phyloP scores from a whole-genome alignment of 108 stramenopile species.

The Conticribra guillardii region DNA sequence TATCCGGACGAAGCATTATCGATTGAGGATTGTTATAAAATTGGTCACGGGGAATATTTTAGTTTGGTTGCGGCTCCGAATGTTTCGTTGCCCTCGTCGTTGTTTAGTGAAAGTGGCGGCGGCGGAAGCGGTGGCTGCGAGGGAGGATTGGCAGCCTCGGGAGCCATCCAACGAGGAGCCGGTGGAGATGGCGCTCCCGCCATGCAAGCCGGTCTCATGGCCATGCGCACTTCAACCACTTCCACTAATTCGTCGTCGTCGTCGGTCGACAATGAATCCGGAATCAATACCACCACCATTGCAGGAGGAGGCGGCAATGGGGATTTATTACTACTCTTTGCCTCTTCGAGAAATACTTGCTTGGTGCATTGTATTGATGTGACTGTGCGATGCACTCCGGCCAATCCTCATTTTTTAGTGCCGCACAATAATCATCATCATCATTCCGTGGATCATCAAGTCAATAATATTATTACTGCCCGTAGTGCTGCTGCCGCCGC shows the following conservation, averaged over 20 bases:
- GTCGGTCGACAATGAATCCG: background rate
- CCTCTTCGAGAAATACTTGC: constrained; percentile 68
- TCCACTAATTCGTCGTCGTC: constrained; percentile 40
- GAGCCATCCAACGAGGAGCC: constrained; percentile 7
- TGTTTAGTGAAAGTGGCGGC: constrained; percentile 2
- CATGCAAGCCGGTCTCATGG: constrained; percentile 39
- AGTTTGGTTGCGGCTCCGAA: constrained; percentile 23
- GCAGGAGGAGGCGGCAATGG: constrained; percentile 47
- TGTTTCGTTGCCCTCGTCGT: constrained; percentile 21
- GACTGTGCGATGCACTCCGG: constrained; percentile 79
- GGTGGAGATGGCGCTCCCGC: constrained; percentile 40
- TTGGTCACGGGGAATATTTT: constrained; percentile 44
- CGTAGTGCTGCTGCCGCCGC: background rate
- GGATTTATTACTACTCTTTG: constrained; percentile 73
- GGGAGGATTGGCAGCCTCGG: background rate
- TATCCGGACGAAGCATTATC: constrained; percentile 31
- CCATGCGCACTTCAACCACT: no score
- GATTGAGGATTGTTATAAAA: constrained; percentile 10
- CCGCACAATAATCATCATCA: constrained; percentile 1
- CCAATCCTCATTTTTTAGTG: constrained; percentile 30
- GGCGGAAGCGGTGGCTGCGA: constrained; percentile 19
- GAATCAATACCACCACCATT: background rate
- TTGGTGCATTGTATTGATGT: constrained; percentile 81
- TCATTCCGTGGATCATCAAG: no score
- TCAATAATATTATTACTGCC: no score